phyloP scores from a whole-genome alignment of 75 land plant genomes.

The Adiantum capillusveneris region DNA sequence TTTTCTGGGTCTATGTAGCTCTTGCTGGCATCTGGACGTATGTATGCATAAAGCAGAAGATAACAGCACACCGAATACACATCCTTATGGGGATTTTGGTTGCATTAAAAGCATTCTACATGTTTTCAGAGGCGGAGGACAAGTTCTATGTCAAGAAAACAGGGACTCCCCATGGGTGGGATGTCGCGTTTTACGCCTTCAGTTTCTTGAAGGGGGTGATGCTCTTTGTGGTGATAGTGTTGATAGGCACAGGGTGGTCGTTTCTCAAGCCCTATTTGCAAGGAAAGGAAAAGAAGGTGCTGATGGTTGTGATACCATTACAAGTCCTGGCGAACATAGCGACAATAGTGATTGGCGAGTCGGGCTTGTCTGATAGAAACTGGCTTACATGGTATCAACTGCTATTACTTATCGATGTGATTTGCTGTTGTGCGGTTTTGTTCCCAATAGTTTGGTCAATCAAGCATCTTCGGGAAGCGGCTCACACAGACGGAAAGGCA shows the following conservation, averaged over 20 bases:
- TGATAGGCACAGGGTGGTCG: conserved; percentile 76
- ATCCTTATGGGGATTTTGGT: conserved; percentile 51
- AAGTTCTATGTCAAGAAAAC: conserved; percentile 41
- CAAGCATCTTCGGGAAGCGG: conserved; percentile 47
- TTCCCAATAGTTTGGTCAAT: conserved; percentile 76
- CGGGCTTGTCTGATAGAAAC: conserved; percentile 50
- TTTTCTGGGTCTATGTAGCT: conserved; percentile 38
- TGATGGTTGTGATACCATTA: conserved; percentile 65
- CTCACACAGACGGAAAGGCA: conserved; percentile 67
- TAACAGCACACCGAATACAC: conserved; percentile 51
- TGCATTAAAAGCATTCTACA: conserved; percentile 46
- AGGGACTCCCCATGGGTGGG: conserved; percentile 81
- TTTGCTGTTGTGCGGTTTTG: conserved; percentile 61
- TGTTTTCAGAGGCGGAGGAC: conserved; percentile 67
- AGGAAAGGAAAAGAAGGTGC: conserved; percentile 70
- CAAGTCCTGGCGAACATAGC: conserved; percentile 67
- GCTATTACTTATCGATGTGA: conserved; percentile 45
- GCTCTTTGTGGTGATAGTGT: conserved; percentile 56
- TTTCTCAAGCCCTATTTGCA: conserved; percentile 62
- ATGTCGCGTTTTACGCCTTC: conserved; percentile 62
- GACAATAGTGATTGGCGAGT: conserved; percentile 44
- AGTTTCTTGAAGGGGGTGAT: conserved; percentile 53
- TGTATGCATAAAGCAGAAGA: conserved; percentile 25
- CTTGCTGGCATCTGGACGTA: conserved; percentile 47
- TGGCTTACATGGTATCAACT: conserved; percentile 59